These are phyloP conservation scores for Phytophthora sp. DNA, from an alignment of 352 stramenopile species.

Conservation along the genomic window DNA sequence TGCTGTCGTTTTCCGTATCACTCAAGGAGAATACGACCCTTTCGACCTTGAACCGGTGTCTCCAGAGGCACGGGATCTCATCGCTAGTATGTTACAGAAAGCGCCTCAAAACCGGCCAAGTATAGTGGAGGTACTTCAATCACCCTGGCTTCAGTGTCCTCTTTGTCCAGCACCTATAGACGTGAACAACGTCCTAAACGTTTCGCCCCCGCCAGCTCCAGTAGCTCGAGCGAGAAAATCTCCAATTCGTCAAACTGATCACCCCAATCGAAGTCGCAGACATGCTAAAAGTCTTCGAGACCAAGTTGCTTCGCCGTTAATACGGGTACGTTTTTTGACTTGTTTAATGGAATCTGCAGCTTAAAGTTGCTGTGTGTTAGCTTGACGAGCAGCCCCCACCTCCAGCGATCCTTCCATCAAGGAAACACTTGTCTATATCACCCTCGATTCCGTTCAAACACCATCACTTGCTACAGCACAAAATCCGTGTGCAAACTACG, in stretches of 20 bases:
- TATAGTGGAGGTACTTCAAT: conserved; percentile 25
- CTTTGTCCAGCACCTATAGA: conserved; percentile 3
- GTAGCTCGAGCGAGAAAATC: background rate
- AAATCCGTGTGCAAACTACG: background rate
- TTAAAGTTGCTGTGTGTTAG: conserved; percentile 1
- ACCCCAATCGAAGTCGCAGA: background rate
- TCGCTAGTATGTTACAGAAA: conserved; percentile 41
- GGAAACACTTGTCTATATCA: background rate
- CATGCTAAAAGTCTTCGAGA: background rate
- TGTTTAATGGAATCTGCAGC: background rate
- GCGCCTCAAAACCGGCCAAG: conserved; percentile 14
- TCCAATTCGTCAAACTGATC: background rate
- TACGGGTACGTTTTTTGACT: conserved; percentile 11
- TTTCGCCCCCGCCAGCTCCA: conserved; percentile 8
- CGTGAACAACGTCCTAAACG: background rate
- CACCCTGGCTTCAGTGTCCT: conserved; percentile 22
- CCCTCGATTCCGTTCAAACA: conserved; percentile 24
- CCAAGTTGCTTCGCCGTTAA: conserved; percentile 4
- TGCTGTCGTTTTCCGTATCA: conserved; percentile 56
- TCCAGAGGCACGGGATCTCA: conserved; percentile 20
- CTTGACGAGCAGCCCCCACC: conserved; percentile 23
- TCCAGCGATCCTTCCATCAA: conserved; percentile 1
- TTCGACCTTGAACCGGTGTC: conserved; percentile 26
- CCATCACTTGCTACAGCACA: conserved; percentile 1
- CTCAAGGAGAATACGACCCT: conserved; percentile 40